phyloP scores from a whole-genome alignment of 768 basidiomycete genomes.

The Lentinula edodes region DNA sequence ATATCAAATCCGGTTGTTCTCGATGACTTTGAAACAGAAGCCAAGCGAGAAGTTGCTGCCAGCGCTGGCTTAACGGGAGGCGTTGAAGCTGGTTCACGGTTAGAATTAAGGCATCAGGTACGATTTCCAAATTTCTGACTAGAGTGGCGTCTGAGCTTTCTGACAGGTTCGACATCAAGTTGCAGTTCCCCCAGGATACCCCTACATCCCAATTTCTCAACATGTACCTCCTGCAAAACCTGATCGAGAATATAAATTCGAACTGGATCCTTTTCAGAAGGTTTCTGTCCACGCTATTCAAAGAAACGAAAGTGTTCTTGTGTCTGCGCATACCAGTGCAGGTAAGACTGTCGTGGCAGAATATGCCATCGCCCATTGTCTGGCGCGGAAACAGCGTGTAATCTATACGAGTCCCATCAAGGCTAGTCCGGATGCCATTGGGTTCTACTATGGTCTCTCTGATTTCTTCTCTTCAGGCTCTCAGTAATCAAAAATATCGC shows the following conservation, averaged over 20 bases:
- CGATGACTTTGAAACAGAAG: slow-evolving; percentile 94
- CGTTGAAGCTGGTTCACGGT: slow-evolving; percentile 58
- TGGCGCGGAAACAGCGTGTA: slow-evolving; percentile 90
- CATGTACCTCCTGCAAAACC: slow-evolving; percentile 91
- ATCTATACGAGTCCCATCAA: slow-evolving; percentile 99
- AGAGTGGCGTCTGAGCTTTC: neutral
- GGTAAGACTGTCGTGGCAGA: slow-evolving; percentile 99
- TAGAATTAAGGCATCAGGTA: slow-evolving; percentile 82
- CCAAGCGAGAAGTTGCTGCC: slow-evolving; percentile 85
- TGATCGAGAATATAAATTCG: slow-evolving; percentile 91
- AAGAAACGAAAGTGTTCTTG: slow-evolving; percentile 94
- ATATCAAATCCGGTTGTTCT: slow-evolving; percentile 68
- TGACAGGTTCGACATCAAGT: slow-evolving; percentile 92
- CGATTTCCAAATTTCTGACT: slow-evolving; percentile 12
- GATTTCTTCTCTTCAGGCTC: slow-evolving; percentile 51
- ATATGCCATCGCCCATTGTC: slow-evolving; percentile 96
- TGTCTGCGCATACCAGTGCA: slow-evolving; percentile 97
- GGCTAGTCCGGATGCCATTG: slow-evolving; percentile 48
- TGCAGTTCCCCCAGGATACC: slow-evolving; percentile 87
- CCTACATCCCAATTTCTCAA: slow-evolving; percentile 84
- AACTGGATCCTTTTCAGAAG: slow-evolving; percentile 93
- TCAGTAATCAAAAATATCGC: slow-evolving; percentile 98
- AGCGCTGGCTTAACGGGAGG: slow-evolving; percentile 80
- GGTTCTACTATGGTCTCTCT: neutral
- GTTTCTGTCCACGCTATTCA: slow-evolving; percentile 95